Evolutionary conservation across 225 moss, liverwort and hornwort species (phyloP).

Genomic region (Sphagnum contortum): DNA sequence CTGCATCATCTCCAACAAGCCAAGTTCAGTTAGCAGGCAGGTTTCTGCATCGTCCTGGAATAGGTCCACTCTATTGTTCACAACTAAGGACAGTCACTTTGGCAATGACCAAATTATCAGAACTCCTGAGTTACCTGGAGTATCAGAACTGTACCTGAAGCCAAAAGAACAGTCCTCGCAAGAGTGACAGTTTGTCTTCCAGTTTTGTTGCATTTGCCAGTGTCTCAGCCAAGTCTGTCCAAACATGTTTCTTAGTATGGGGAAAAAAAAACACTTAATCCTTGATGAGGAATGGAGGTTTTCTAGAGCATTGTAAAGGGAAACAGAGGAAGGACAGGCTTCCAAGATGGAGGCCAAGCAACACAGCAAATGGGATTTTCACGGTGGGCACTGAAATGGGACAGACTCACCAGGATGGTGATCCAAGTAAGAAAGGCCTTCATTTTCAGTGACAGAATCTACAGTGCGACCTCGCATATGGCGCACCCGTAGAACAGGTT

Average conservation of each 20-base stretch:
- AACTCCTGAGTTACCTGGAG: not conserved
- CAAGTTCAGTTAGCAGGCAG: conserved; percentile 1
- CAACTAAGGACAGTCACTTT: not conserved
- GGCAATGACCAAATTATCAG: not conserved
- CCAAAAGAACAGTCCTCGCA: conserved; percentile 69
- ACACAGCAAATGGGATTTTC: not conserved
- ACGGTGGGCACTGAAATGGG: not conserved
- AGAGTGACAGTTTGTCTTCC: conserved; percentile 27
- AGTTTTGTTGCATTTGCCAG: conserved; percentile 16
- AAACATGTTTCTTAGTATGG: not conserved
- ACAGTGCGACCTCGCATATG: conserved; percentile 52
- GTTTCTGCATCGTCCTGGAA: not conserved
- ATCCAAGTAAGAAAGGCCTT: conserved; percentile 62
- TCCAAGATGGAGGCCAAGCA: not conserved
- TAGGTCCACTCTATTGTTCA: not conserved
- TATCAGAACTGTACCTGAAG: conserved; percentile 28
- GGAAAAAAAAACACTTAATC: no score
- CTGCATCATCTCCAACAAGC: conserved; percentile 11
- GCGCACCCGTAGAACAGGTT: conserved; percentile 36
- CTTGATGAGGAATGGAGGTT: no score
- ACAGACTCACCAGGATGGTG: conserved; percentile 46
- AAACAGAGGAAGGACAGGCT: not conserved
- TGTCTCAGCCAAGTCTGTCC: conserved; percentile 36
- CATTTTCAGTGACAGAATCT: conserved; percentile 33
- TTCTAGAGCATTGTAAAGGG: no score